These are phyloP conservation scores for Penicillium sp. DNA, from an alignment of 2,329 filamentous ascomycete species.

Conservation along the genomic window DNA sequence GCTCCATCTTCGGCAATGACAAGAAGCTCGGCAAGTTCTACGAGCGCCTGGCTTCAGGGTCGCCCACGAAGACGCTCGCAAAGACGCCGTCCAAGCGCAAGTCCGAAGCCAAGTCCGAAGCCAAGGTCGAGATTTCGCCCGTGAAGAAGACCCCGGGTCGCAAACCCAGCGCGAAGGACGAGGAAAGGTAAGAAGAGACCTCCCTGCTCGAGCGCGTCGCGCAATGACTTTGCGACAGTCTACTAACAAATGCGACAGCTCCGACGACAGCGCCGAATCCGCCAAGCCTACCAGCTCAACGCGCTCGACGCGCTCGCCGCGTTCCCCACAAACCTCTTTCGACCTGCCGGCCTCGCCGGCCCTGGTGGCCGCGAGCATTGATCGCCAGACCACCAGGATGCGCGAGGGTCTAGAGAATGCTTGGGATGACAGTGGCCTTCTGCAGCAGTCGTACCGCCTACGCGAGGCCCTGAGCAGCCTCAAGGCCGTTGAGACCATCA, in stretches of 20 bases:
- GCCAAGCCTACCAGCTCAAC: conserved; percentile 1
- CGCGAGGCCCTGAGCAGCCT: conserved; percentile 66
- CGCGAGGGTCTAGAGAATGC: conserved; percentile 33
- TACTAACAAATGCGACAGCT: conserved; percentile 13
- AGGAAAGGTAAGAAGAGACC: conserved; percentile 28
- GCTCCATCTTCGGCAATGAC: conserved; percentile 59
- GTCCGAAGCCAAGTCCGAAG: conserved; percentile 46
- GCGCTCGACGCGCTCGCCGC: conserved; percentile 7
- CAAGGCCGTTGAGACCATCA: conserved; percentile 63
- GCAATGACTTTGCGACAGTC: neutral
- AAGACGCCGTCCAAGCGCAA: conserved; percentile 36
- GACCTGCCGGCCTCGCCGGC: conserved; percentile 41
- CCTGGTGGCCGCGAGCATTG: conserved; percentile 63
- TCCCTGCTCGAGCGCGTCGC: conserved; percentile 11
- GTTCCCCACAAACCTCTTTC: conserved; percentile 11
- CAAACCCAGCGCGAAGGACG: conserved; percentile 42
- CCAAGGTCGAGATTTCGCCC: conserved; percentile 34
- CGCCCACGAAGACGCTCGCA: conserved; percentile 39
- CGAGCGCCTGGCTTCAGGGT: conserved; percentile 47
- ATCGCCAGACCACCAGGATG: conserved; percentile 52
- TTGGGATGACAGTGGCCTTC: conserved; percentile 36
- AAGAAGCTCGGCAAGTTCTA: conserved; percentile 71
- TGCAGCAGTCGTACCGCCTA: conserved; percentile 55
- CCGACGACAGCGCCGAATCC: conserved; percentile 10
- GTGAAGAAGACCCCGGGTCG: conserved; percentile 32